Base-by-base conservation (phyloP, 805 yeast species). In the Zygosaccharomyces siamensis region DNA sequence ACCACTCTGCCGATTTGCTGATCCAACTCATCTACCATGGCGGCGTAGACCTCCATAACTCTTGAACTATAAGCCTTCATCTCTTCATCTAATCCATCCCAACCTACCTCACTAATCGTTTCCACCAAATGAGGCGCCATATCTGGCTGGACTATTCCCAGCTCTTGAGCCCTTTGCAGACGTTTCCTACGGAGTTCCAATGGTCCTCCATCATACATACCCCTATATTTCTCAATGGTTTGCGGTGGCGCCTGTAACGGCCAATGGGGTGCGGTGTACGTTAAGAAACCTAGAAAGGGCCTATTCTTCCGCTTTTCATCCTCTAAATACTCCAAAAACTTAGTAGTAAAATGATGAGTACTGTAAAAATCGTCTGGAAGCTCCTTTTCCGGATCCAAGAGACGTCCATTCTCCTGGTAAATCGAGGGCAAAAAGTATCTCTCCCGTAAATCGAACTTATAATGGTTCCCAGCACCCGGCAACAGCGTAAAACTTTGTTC, bases 261-360 rank as follows among this genome's bases (percentile, higher is more conserved):
- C 84, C 85, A 80, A 58, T 80, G 84, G 2, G 84, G 85, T 1
- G 85, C 84, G 4, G 83, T 78, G 55, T 77, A 79, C 5, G 84
- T 80, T 48, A 80, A 64, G 21, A 69, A 62, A 3, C 80, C 79
- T 48, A 79, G 76, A 52, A 77, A 80, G 7, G 84, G 84, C 55
- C 75, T 65, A n/a, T 66, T 76, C 4, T 57, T 55, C 43, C 78
- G 63, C 3, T 52, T 47, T 11, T 59, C 54, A 42, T 62, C 56
- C 7, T 53, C 36, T 47, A 74, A 57, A 38, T 62, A 71, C 24
- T 71, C 73, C 36, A 78, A 50, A 10, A 69, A 71, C 51, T 69
- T 73, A 43, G 70, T 70, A 11, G 80, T 76, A 59, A 70, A 78
- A 49, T 59, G 69, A 16, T 70, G 62, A 1, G 80, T 69, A 32